Evolutionary conservation across 2,329 filamentous ascomycete species (phyloP).

Genomic region (Coniochaeta sp.): DNA sequence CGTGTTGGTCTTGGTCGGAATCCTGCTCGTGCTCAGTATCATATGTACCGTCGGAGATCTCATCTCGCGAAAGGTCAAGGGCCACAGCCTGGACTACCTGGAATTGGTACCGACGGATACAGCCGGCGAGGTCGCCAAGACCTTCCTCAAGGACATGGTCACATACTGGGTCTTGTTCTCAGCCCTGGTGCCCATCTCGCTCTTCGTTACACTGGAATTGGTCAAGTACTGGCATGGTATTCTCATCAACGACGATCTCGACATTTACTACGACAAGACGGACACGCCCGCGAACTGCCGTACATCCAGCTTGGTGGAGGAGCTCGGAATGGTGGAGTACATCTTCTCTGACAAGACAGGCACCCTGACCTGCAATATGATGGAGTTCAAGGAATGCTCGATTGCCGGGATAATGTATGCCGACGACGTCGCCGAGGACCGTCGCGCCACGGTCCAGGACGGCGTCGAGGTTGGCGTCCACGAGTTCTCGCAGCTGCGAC

Average conservation of each 20-base stretch:
- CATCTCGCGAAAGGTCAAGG: conserved; percentile 61
- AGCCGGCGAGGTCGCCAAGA: conserved; percentile 50
- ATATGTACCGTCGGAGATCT: conserved; percentile 90
- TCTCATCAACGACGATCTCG: conserved; percentile 92
- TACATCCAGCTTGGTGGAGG: conserved; percentile 93
- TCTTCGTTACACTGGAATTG: conserved; percentile 95
- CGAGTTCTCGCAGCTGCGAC: conserved; percentile 68
- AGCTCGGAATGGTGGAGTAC: conserved; percentile 95
- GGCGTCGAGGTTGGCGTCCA: conserved; percentile 72
- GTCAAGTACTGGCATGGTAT: conserved; percentile 99
- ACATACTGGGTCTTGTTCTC: conserved; percentile 99
- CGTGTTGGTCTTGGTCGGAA: conserved; percentile 80
- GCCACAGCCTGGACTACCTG: conserved; percentile 64
- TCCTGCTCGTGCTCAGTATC: conserved; percentile 77
- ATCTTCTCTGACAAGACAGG: conserved; percentile 98
- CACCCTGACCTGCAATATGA: conserved; percentile 94
- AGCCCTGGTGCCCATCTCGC: conserved; percentile 89
- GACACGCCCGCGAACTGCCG: conserved; percentile 94
- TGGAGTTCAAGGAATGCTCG: conserved; percentile 95
- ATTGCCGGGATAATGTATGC: conserved; percentile 93
- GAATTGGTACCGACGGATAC: conserved; percentile 54
- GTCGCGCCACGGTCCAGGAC: conserved; percentile 71
- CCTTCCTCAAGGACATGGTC: conserved; percentile 90
- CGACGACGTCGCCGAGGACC: conserved; percentile 85
- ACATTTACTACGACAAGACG: conserved; percentile 94